A percentile compares a stretch with the other conserved stretches of the same genome.
These are phyloP conservation scores for sorghum (Sorghum bicolor) DNA, from an alignment of 176 grass and related monocot genomes.

Conservation along the genomic window DNA sequence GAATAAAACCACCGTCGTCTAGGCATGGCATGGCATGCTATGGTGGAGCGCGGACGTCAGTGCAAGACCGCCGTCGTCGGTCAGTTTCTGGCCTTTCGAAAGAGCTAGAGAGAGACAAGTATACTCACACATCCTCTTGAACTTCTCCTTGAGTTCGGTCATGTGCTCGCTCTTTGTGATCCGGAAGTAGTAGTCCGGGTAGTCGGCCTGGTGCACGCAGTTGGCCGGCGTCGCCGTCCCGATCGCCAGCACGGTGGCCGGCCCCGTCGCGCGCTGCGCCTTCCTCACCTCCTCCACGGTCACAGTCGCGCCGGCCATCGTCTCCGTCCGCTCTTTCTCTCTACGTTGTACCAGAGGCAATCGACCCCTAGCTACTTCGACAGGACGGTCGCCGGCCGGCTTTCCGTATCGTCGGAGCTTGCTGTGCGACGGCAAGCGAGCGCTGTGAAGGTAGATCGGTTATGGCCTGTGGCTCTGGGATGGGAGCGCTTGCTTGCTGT, in stretches of 20 bases:
- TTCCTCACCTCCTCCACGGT: constrained; percentile 71
- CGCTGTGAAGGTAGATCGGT: too few relatives aligned
- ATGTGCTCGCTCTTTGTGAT: constrained; percentile 94
- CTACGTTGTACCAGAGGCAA: neutral
- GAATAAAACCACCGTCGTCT: too few relatives aligned
- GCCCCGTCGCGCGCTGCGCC: constrained; percentile 71
- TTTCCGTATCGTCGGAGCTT: too few relatives aligned
- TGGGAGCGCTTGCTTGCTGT: too few relatives aligned
- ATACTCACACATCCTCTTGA: constrained; percentile 86
- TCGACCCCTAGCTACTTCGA: too few relatives aligned
- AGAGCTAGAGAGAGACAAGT: neutral
- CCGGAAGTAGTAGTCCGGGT: constrained; percentile 93
- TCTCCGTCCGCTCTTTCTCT: neutral
- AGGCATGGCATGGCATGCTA: too few relatives aligned
- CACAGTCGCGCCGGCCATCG: constrained; percentile 34
- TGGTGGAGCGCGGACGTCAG: too few relatives aligned
- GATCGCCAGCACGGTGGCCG: constrained; percentile 76
- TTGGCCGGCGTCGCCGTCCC: constrained; percentile 82
- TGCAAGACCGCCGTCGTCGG: too few relatives aligned
- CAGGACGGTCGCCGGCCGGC: too few relatives aligned
- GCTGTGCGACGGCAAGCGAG: too few relatives aligned
- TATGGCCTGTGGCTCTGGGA: too few relatives aligned
- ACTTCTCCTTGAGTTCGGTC: constrained; percentile 94
- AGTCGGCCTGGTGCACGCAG: constrained; percentile 83
- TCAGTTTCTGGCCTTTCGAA: too few relatives aligned